phyloP scores from a whole-genome alignment of 78 protist species.

The Emiliania huxleyi region DNA sequence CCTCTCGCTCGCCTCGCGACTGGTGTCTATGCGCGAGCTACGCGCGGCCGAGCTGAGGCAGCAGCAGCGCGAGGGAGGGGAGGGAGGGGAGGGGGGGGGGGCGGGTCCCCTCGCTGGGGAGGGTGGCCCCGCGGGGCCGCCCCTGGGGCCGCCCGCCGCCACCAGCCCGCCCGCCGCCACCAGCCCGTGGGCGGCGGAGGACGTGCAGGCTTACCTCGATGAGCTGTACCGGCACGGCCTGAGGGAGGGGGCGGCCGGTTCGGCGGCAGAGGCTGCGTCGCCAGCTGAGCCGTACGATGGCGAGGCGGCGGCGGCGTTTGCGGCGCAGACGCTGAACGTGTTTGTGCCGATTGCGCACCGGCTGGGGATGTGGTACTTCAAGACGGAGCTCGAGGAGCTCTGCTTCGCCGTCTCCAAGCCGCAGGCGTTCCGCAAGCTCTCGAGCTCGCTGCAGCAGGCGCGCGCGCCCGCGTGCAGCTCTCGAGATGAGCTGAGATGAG shows the following conservation, averaged over 20 bases:
- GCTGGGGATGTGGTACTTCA: not conserved
- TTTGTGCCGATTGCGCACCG: constrained; percentile 29
- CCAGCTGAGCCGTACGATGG: not conserved
- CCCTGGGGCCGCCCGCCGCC: too few relatives aligned
- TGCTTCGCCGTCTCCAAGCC: not conserved
- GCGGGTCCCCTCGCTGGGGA: not conserved
- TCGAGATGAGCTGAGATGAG: too few relatives aligned
- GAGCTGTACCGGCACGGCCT: not conserved
- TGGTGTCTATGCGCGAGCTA: not conserved
- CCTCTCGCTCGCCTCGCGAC: not conserved
- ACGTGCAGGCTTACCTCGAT: not conserved
- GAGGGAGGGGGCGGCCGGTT: not conserved
- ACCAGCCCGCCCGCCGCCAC: too few relatives aligned
- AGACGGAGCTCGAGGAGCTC: constrained; percentile 6
- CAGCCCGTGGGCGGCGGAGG: too few relatives aligned
- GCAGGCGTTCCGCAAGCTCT: not conserved
- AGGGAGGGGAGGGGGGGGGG: too few relatives aligned
- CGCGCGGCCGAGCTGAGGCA: not conserved
- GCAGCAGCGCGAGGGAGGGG: too few relatives aligned
- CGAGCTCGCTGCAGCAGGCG: not conserved
- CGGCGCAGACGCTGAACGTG: not conserved
- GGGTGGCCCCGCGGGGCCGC: too few relatives aligned
- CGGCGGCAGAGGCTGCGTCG: too few relatives aligned
- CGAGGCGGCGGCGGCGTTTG: not conserved
- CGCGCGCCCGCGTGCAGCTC: too few relatives aligned